These are phyloP conservation scores for Gryganskiella cystojenkinii DNA, from an alignment of 192 early-diverging fungal genomes.

Conservation along the genomic window DNA sequence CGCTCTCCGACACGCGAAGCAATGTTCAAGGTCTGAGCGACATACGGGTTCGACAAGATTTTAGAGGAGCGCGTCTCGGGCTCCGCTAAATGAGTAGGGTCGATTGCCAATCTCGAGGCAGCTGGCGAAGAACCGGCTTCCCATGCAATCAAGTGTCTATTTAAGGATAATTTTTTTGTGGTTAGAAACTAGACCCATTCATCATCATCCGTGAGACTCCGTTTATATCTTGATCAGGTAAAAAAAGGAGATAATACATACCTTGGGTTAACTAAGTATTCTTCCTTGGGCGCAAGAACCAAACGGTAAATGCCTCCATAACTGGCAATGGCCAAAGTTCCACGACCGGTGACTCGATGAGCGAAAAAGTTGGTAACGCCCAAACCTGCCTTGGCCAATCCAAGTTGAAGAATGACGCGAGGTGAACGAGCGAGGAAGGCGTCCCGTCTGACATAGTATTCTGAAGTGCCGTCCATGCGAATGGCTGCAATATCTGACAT, in stretches of 20 bases:
- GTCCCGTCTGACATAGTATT: constrained; percentile 71
- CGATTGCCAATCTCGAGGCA: constrained; percentile 48
- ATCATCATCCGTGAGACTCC: too few relatives aligned
- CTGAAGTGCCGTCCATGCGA: constrained; percentile 61
- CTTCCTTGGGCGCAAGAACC: constrained; percentile 72
- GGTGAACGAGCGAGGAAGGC: constrained; percentile 70
- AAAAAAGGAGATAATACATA: constrained; percentile 46
- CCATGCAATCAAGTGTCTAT: constrained; percentile 65
- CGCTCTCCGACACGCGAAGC: constrained; percentile 54
- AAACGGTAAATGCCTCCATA: constrained; percentile 77
- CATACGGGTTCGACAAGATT: constrained; percentile 49
- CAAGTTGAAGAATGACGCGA: constrained; percentile 62
- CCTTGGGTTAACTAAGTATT: constrained; percentile 78
- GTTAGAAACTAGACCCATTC: too few relatives aligned
- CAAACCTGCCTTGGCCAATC: constrained; percentile 53
- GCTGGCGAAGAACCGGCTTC: constrained; percentile 61
- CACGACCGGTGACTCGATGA: constrained; percentile 72
- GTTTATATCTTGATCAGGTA: too few relatives aligned
- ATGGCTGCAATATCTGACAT: constrained; percentile 75
- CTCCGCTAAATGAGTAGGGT: constrained; percentile 33
- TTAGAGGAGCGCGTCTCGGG: constrained; percentile 48
- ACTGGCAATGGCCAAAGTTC: constrained; percentile 72
- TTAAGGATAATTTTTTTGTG: not conserved
- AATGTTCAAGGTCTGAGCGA: constrained; percentile 42
- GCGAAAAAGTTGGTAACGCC: constrained; percentile 68